Percentiles rank a stretch among this genome's conserved stretches.
Evolutionary conservation across 345 rosid species (phyloP).

Genomic region (Erysimum cheiranthoides): DNA sequence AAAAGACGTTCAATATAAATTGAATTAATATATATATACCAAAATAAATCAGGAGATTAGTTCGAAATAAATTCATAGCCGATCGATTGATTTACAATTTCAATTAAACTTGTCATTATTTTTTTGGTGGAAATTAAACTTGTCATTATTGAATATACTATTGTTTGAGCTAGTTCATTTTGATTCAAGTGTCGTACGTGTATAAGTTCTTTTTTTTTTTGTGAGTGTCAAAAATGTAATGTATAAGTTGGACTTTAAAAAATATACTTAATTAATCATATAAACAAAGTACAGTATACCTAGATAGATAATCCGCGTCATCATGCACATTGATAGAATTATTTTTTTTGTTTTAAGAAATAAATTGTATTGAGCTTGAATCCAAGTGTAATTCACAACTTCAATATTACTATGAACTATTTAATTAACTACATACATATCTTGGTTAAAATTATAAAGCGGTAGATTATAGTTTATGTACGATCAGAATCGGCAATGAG

Average conservation of each 20-base stretch:
- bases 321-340: background rate
- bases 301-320: background rate
- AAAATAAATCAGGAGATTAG: background rate
- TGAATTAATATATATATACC: background rate
- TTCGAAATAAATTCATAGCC: background rate
- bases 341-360: background rate
- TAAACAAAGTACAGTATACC: background rate
- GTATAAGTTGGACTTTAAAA: background rate
- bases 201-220: too few species aligned
- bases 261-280: background rate
- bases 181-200: background rate
- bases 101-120: background rate
- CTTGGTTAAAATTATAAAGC: background rate
- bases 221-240: background rate
- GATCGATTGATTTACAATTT: background rate
- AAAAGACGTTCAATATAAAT: background rate
- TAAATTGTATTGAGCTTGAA: background rate
- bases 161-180: background rate
- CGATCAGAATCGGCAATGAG: background rate
- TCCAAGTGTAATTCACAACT: too few species aligned
- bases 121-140: too few species aligned
- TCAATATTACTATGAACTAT: background rate
- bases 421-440: background rate
- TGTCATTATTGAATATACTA: background rate
- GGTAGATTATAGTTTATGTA: background rate